Conservation (phyloP, 2,329 filamentous ascomycete genomes). For the Trichoderma koningii region DNA sequence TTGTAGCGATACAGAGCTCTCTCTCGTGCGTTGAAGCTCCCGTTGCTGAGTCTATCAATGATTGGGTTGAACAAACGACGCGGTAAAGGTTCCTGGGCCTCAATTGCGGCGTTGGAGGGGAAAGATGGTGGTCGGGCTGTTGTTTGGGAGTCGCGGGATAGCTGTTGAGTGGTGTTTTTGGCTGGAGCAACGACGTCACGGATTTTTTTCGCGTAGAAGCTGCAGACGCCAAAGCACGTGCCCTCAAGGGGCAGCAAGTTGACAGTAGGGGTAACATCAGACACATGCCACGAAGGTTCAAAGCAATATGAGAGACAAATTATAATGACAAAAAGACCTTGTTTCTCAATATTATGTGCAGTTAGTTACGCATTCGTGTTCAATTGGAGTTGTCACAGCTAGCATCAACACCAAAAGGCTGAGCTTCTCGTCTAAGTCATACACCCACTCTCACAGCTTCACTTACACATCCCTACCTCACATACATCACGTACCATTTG, state of each 20-base stretch:
- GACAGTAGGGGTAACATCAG: not conserved
- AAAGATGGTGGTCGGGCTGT: not conserved
- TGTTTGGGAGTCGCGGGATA: not conserved
- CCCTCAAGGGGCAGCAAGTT: not conserved
- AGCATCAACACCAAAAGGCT: not conserved
- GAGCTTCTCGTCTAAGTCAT: not conserved
- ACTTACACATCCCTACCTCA: not conserved
- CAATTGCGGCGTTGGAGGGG: not conserved
- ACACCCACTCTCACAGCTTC: not conserved
- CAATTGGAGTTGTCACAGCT: too few species aligned
- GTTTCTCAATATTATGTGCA: too few species aligned
- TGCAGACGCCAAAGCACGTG: constrained; percentile 23
- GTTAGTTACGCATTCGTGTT: too few species aligned
- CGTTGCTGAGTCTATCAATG: too few species aligned
- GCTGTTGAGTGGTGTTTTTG: not conserved
- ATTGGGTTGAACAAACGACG: too few species aligned
- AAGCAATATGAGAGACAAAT: too few species aligned
- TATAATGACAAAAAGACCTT: not conserved
- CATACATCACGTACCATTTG: too few species aligned
- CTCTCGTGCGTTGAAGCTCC: not conserved
- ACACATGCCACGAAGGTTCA: not conserved
- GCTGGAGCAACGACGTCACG: constrained; percentile 26
- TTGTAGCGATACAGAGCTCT: not conserved
- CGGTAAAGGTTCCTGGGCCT: not conserved
- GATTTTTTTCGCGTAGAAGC: constrained; percentile 24